Evolutionary conservation across 139 green algal species (phyloP), one percentile per base, ranked within the genome.

Genomic region (Chlamydomonas asymmetrica): DNA sequence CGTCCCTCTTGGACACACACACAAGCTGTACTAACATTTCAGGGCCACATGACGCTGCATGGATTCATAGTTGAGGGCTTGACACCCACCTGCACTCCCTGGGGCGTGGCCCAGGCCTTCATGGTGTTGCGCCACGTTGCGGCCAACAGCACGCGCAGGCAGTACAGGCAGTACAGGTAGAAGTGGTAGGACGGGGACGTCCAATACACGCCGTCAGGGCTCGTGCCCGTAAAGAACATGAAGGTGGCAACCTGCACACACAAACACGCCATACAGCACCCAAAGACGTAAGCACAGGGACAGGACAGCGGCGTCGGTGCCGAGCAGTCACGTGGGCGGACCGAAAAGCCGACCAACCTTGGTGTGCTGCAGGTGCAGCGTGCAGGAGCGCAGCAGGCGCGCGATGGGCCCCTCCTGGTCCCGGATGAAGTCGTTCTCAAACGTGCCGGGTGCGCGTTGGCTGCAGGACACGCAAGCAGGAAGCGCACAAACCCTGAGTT

Each of bases 101-200:
- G 45, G 34, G 48, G 64, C 45, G 56, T 57, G 31, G 63, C 63
- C 87, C 87, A 91, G 2, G 76, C 65, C 74, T 84, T 75, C 61
- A 77, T 4, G 18, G 73, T 73, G 22, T 62, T 60, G 10, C 75
- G 37, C 82, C 82, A 88, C 4, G 70, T 85, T 63, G 70, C 74
- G 23, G 32, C 73, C n/a, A 84, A 66, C 69, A 90, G 69, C 9
- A 74, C 45, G 20, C 75, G 60, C 61, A 88, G 64, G 82, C 85
- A 87, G 76, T 82, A 66, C 61, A 90, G 76, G 37, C 76, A 31
- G n/a, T 83, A 63, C 52, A 87, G 69, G 43, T 87, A 78, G 73
- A 87, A 85, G 63, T 79, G 82, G 76, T 80, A 88, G 60, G 79
- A 29, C 9, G 56, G 48, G 0, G 67, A 37, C 34, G 60, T 75